These are phyloP conservation scores for Phanerochaete carnosa DNA, from an alignment of 768 basidiomycete genomes.

Conservation along the genomic window DNA sequence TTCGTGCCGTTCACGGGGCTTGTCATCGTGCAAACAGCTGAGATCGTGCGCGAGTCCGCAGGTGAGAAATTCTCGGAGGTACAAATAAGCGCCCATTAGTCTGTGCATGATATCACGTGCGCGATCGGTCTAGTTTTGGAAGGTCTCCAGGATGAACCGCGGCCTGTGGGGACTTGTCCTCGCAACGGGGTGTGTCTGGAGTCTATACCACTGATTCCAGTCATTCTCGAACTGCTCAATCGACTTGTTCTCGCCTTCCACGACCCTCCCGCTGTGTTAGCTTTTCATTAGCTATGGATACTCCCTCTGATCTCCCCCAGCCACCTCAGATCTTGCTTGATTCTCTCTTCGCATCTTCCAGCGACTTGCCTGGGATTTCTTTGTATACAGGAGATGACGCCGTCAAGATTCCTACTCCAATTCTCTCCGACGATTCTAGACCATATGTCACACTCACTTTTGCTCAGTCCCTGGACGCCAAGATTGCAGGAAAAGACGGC, in stretches of 20 bases:
- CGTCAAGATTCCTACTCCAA: conserved; percentile 8
- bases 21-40: too few species aligned
- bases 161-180: neutral
- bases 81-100: neutral
- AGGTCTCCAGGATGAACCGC: neutral
- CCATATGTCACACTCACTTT: conserved; percentile 80
- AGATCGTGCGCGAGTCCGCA: neutral
- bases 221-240: neutral
- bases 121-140: neutral
- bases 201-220: neutral
- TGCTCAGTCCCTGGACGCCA: conserved; percentile 83
- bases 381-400: conserved; percentile 12
- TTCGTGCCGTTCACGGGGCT: conserved; percentile 9
- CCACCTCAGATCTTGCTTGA: conserved; percentile 15
- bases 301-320: neutral
- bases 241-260: neutral
- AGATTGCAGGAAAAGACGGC: conserved; percentile 77
- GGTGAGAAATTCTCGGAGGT: conserved; percentile 5
- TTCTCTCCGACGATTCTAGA: conserved; percentile 20
- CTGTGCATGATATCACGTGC: neutral
- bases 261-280: neutral
- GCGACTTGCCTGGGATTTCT: conserved; percentile 4
- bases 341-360: conserved; percentile 4
- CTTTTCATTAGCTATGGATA: neutral
- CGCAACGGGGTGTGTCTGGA: neutral